These are phyloP conservation scores for Aspergillus fumigatus DNA, from an alignment of 2,329 filamentous ascomycete species.

Conservation along the genomic window DNA sequence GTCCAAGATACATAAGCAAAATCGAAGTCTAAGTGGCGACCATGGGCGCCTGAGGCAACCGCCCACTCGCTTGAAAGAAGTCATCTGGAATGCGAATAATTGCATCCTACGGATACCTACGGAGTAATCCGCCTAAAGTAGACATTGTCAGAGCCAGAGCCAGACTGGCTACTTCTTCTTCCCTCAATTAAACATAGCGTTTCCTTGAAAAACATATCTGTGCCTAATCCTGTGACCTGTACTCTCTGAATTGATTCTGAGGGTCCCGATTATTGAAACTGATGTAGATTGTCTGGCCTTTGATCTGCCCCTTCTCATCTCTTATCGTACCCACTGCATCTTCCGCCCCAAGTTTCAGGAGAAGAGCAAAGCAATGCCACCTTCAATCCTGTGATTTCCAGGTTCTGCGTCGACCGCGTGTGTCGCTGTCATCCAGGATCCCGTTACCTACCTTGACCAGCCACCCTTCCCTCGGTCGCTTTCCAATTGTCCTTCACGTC, in stretches of 20 bases:
- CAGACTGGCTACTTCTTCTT: background rate
- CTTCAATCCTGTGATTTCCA: conserved; percentile 8
- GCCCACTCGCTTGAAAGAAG: background rate
- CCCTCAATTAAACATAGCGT: background rate
- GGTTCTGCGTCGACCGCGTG: conserved; percentile 1
- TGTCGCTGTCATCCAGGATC: conserved; percentile 6
- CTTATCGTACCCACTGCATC: background rate
- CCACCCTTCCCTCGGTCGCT: background rate
- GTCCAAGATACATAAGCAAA: background rate
- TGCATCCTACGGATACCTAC: background rate
- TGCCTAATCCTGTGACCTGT: no score
- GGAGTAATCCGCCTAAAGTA: background rate
- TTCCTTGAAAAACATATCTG: background rate
- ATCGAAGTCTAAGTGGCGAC: background rate
- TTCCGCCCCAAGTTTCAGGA: conserved; percentile 1
- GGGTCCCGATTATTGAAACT: background rate
- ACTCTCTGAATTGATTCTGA: background rate
- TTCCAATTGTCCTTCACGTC: background rate
- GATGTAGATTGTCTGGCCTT: background rate
- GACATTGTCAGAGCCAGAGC: background rate
- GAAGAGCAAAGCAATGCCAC: conserved; percentile 7
- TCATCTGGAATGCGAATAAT: background rate
- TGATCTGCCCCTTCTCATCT: background rate
- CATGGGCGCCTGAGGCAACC: background rate
- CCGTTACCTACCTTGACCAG: background rate